These are phyloP conservation scores for Penicillium malachiteum DNA, from an alignment of 495 filamentous ascomycete genomes.

Conservation along the genomic window DNA sequence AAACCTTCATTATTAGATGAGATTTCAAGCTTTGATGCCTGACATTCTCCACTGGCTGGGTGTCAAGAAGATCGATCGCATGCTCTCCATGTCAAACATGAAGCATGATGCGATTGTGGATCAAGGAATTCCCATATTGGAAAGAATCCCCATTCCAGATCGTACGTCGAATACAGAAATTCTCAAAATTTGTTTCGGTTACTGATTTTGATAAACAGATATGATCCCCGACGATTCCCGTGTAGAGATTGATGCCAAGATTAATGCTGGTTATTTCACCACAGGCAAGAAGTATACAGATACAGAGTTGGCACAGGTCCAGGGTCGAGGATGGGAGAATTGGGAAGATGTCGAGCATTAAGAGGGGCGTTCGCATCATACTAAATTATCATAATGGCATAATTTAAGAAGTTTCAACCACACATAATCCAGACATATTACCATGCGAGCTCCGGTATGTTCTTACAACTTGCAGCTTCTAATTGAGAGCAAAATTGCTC, in stretches of 20 bases:
- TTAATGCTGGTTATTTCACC: slow-evolving; percentile 93
- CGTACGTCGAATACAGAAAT: not conserved
- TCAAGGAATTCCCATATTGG: slow-evolving; percentile 90
- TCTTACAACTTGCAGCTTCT: slow-evolving; percentile 24
- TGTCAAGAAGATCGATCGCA: slow-evolving; percentile 97
- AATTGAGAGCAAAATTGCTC: slow-evolving; percentile 27
- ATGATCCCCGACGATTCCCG: slow-evolving; percentile 93
- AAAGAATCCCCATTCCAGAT: slow-evolving; percentile 91
- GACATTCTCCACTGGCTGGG: slow-evolving; percentile 98
- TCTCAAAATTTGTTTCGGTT: not conserved
- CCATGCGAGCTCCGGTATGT: slow-evolving; percentile 25
- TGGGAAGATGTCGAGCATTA: slow-evolving; percentile 49
- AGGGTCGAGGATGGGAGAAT: slow-evolving; percentile 92
- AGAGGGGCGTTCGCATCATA: not conserved
- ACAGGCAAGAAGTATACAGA: slow-evolving; percentile 85
- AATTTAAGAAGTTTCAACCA: too few species aligned
- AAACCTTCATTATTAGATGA: slow-evolving; percentile 58
- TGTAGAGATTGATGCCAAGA: slow-evolving; percentile 99
- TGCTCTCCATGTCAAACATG: slow-evolving; percentile 99
- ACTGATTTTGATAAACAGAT: slow-evolving; percentile 28
- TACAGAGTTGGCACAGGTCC: slow-evolving; percentile 79
- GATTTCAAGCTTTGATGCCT: slow-evolving; percentile 98
- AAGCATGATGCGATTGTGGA: slow-evolving; percentile 98
- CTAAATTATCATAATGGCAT: not conserved
- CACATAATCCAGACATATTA: slow-evolving; percentile 1